Base-by-base conservation (phyloP, 805 yeast species). In the Candida easanensis region DNA sequence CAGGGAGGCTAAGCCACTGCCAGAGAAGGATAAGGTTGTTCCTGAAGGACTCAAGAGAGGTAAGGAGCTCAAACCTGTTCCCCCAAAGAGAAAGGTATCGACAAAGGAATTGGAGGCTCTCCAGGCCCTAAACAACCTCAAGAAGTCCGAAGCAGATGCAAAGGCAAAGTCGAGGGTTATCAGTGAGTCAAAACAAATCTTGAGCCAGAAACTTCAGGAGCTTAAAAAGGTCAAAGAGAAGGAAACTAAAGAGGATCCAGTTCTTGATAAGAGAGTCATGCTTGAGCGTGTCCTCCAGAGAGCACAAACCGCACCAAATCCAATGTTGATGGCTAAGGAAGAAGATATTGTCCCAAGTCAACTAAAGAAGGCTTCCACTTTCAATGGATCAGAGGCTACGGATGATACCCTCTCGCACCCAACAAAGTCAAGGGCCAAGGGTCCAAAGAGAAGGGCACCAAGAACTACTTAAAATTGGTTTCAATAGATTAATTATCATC, bases 361-460 rank as follows among this genome's bases (percentile, higher is more conserved):
- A n/a, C 14, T 41, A 6, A 46, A 47, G 37, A 57, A 46, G 34
- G 58, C 61, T 5, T 34, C 50, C n/a, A 56, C 63, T 1, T 53
- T 58, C 30, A 53, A 54, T 40, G 20, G 41, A 14, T 40, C 52
- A 2, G 26, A 34, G 17, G 14, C 14, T 9, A 22, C 31, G 14
- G 39, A 19, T 15, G 48, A 38, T n/a, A 31, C 39, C 17, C 41
- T 65, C 26, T 56, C 52, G 1, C 70, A 65, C 38, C 45, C 60
- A 20, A 65, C 57, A 18, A 64, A 62, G 31, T 42, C 51, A 4
- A 57, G 70, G 44, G 50, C 67, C 5, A 62, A 52, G 43, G 70
- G 68, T 4, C 70, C 69, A 26, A 66, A 64, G 44, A 51, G 71
- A 56, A 51, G 71, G 35, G 57, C 60, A 6, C 72, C 69, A 20